Evolutionary conservation across 345 rosid genomes (phyloP).

Genomic region (Cardamine occulta): DNA sequence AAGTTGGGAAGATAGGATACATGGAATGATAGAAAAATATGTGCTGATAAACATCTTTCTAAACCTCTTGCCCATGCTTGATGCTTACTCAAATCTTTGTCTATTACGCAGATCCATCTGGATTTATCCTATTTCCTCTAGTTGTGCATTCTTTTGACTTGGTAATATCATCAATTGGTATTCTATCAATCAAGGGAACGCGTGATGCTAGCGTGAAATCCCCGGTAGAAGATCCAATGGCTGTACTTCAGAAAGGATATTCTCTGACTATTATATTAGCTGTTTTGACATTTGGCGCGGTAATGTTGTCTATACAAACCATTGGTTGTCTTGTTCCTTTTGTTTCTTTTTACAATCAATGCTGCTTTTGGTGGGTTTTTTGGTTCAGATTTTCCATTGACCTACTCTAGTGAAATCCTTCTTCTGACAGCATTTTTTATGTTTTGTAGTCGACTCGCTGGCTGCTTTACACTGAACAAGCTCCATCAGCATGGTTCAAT

Average conservation of each 20-base stretch:
- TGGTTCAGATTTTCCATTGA: slow-evolving; percentile 1
- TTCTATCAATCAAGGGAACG: slow-evolving; percentile 83
- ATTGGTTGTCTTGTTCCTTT: slow-evolving; percentile 17
- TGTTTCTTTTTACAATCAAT: not conserved
- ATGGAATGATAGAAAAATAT: not conserved
- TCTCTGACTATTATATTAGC: slow-evolving; percentile 85
- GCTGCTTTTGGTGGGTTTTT: not conserved
- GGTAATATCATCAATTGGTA: slow-evolving; percentile 87
- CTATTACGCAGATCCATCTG: slow-evolving; percentile 87
- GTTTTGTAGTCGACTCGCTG: slow-evolving; percentile 89
- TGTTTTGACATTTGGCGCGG: slow-evolving; percentile 83
- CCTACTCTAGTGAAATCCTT: not conserved
- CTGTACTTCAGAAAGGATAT: slow-evolving; percentile 97
- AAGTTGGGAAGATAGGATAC: not conserved
- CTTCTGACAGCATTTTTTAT: slow-evolving; percentile 37
- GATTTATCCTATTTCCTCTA: slow-evolving; percentile 96
- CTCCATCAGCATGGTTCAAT: slow-evolving; percentile 97
- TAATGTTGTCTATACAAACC: slow-evolving; percentile 46
- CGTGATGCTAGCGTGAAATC: slow-evolving; percentile 77
- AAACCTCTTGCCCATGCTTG: not conserved
- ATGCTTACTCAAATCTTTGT: slow-evolving; percentile 1
- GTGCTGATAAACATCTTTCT: slow-evolving; percentile 11
- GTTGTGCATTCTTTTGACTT: slow-evolving; percentile 98
- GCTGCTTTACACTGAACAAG: slow-evolving; percentile 97
- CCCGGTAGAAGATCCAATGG: slow-evolving; percentile 92